A percentile compares a stretch with the other conserved stretches of the same genome.
phyloP scores from a whole-genome alignment of 2,329 filamentous ascomycete genomes.

The Colletotrichum sansevieriae region DNA sequence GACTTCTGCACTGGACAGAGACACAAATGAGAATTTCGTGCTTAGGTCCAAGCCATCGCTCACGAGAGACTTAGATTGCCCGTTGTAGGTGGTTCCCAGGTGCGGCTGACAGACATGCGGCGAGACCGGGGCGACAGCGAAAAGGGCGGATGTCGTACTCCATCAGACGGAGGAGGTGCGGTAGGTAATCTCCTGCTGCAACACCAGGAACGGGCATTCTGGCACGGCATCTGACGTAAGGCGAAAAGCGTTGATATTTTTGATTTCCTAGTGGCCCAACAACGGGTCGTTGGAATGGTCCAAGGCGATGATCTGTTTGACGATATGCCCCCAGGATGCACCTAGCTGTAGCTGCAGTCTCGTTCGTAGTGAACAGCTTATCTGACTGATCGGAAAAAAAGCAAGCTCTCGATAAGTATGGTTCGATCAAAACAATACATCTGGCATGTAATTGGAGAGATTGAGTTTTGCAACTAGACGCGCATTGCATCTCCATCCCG shows the following conservation, averaged over 20 bases:
- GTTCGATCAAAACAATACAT: conserved; percentile 11
- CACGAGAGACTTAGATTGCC: not conserved
- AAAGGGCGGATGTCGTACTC: not conserved
- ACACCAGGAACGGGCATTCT: not conserved
- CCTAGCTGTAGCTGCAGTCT: not conserved
- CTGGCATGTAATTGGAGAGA: not conserved
- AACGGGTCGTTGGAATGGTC: conserved; percentile 4
- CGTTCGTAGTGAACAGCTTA: not conserved
- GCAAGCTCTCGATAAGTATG: not conserved
- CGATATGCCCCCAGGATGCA: not conserved
- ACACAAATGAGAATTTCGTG: not conserved
- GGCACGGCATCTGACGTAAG: not conserved
- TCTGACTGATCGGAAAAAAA: not conserved
- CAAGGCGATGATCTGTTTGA: not conserved
- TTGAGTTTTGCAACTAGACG: not conserved
- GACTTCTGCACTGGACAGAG: not conserved
- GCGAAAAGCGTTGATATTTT: not conserved
- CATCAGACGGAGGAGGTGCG: conserved; percentile 6
- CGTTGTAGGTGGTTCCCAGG: not conserved
- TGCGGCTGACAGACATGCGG: not conserved
- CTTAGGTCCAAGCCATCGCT: no score
- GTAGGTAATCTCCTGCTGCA: conserved; percentile 20
- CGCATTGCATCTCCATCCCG: no score
- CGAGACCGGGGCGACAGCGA: not conserved
- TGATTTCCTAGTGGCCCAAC: conserved; percentile 12